Base-by-base conservation (phyloP, 1,284 basidiomycete genomes). In the Cutaneotrichosporon sp. region DNA sequence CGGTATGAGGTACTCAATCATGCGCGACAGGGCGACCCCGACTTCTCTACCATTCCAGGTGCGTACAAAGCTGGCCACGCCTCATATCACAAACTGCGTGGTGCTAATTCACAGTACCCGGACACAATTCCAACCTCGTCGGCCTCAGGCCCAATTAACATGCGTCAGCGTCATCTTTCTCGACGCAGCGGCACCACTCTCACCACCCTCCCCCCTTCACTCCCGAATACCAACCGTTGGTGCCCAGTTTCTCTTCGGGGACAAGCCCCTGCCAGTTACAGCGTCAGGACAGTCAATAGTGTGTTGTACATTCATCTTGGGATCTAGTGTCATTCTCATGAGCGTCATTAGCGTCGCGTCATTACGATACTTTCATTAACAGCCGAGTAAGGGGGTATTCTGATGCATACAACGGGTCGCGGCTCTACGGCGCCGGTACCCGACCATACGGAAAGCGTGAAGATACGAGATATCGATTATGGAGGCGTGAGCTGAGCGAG, bases 371-470 rank as follows among this genome's bases (percentile, higher is more conserved):
- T 30, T 9, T 31, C 51, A 31, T n/a, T 8, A 53, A 13, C 26
- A 6, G 51, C 51, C 30, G 30, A n/a, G 32, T 10, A 13, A 30
- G 38, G 56, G 49, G 56, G 50, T 50, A 62, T 57, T 56, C 56
- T 62, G 56, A 63, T 63, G 61, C 61, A 63, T 63, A 63, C 61
- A 63, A 58, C 61, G 61, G 56, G 60, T 26, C 36, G 38, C 55
- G 55, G 55, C 55, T 56, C 38, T 56, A 56, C 38, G 22, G 38
- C 36, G 55, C 55, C 55, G 55, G 51, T 21, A 40, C 55, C 55
- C 55, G 55, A 36, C 55, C 55, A 56, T 42, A 56, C 55, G 38
- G 53, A 56, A 30, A 21, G 18, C 55, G 55, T 56, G 55, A 34
- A 46, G 42, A 46, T 14, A 53, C 30, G 51, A 53, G 13, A 34